Percentiles rank a stretch among this genome's conserved stretches.
Evolutionary conservation across 2,329 filamentous ascomycete genomes (phyloP).

Genomic region (Aspergillus clavatus): DNA sequence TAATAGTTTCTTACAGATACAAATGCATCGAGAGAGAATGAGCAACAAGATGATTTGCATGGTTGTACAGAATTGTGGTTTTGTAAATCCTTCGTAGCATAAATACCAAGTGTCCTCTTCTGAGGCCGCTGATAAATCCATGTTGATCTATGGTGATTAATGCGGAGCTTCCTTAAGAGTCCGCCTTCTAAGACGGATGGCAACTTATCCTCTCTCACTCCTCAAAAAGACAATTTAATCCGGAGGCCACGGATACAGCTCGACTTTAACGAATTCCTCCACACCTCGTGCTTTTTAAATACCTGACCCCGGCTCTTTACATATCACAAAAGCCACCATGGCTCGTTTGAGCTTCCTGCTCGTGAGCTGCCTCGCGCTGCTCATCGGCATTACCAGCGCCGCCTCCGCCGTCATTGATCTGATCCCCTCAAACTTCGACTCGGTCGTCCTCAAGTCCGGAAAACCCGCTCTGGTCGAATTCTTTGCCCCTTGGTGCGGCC

Average conservation of each 20-base stretch:
- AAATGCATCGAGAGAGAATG: neutral
- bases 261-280: too few relatives aligned
- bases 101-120: constrained; percentile 34
- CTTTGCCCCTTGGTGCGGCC: constrained; percentile 97
- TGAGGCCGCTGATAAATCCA: constrained; percentile 12
- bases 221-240: neutral
- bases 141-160: neutral
- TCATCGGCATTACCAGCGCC: constrained; percentile 54
- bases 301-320: neutral
- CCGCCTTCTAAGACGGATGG: neutral
- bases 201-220: neutral
- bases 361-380: constrained; percentile 43
- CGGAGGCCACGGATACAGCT: neutral
- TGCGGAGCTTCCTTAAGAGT: neutral
- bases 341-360: constrained; percentile 44
- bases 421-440: constrained; percentile 84
- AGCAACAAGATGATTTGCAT: neutral
- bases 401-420: constrained; percentile 86
- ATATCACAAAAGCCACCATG: constrained; percentile 28
- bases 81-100: constrained; percentile 5
- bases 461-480: constrained; percentile 97
- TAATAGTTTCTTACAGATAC: neutral
- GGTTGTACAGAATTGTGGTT: neutral
- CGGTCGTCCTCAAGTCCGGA: constrained; percentile 79
- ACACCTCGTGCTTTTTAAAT: too few relatives aligned